phyloP scores from a whole-genome alignment of 345 rosid genomes.

The Pelargonium nanum region DNA sequence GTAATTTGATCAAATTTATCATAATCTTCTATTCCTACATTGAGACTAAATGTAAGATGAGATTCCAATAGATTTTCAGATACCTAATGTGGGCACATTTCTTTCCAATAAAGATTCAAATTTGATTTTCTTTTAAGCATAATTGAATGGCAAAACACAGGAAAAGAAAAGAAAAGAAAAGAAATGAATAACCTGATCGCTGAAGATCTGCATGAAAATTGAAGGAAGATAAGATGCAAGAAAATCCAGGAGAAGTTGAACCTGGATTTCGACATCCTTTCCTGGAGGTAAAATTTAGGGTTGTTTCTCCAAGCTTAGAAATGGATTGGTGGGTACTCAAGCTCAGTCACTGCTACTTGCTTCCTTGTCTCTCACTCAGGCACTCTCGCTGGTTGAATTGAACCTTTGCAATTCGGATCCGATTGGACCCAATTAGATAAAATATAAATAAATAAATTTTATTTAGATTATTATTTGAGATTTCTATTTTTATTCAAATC shows the following conservation, averaged over 20 bases:
- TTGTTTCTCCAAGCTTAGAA: background rate
- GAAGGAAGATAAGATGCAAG: constrained; percentile 24
- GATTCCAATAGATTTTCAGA: background rate
- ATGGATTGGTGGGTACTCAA: background rate
- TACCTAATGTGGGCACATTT: background rate
- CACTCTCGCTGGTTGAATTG: too few species aligned
- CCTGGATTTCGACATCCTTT: constrained; percentile 32
- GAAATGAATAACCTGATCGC: constrained; percentile 40
- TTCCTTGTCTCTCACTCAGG: background rate
- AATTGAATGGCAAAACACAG: too few species aligned
- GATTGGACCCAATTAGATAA: background rate
- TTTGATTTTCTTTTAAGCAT: background rate
- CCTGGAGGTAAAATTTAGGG: background rate
- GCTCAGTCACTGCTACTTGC: too few species aligned
- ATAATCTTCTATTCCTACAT: background rate
- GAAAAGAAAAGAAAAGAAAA: background rate
- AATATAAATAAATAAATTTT: too few species aligned
- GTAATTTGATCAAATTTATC: too few species aligned
- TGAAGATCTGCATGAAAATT: constrained; percentile 18
- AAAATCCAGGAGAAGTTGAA: constrained; percentile 18
- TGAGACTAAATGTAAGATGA: background rate
- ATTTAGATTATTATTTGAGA: too few species aligned
- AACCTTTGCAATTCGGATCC: background rate
- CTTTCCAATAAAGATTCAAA: background rate
- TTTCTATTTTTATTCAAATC: too few species aligned